phyloP scores from a whole-genome alignment of 2,329 filamentous ascomycete species.

The Colletotrichum cuscutae region DNA sequence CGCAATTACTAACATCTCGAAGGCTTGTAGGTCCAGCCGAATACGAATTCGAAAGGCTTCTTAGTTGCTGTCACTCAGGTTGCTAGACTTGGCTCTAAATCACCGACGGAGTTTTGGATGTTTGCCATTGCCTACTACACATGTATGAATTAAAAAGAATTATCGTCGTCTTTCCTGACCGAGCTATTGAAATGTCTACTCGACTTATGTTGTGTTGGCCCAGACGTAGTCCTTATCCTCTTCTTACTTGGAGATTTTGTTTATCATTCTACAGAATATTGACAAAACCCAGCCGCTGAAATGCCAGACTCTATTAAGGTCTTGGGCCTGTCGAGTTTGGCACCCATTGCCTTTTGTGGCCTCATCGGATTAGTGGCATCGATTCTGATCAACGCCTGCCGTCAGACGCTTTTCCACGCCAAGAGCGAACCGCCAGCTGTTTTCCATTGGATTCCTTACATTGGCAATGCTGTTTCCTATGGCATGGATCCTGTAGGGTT shows the following conservation, averaged over 20 bases:
- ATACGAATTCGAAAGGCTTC: neutral
- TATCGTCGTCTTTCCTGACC: no score
- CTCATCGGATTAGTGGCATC: neutral
- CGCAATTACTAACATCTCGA: neutral
- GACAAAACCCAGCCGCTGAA: neutral
- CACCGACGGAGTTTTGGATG: neutral
- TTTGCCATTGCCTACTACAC: no score
- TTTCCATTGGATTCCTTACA: neutral
- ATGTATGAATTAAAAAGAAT: no score
- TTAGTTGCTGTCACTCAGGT: neutral
- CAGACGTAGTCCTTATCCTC: neutral
- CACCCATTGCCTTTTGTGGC: neutral
- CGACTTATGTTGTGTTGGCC: no score
- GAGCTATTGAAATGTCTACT: no score
- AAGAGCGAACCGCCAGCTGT: neutral
- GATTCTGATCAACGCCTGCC: neutral
- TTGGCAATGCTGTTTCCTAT: neutral
- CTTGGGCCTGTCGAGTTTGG: neutral
- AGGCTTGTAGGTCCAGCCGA: neutral
- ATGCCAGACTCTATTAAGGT: neutral
- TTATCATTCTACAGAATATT: neutral
- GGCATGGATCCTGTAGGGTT: neutral
- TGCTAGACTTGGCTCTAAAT: neutral
- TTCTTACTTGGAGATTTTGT: neutral
- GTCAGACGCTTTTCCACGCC: neutral